phyloP scores from a whole-genome alignment of 2,329 filamentous ascomycete genomes.

The Cladosporium oxysporum region DNA sequence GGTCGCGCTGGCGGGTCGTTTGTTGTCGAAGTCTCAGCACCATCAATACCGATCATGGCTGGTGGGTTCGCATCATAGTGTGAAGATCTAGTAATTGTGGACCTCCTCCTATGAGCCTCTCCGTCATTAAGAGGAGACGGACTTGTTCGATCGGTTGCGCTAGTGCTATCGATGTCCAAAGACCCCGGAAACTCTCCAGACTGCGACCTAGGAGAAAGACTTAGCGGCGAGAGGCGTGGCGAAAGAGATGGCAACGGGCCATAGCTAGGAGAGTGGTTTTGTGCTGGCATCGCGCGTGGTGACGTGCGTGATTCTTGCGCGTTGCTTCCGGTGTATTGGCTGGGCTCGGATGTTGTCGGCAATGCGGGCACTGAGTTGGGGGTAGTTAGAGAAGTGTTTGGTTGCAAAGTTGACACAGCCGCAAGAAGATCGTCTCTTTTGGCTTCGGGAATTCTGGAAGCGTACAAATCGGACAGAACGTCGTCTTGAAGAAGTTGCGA shows the following conservation, averaged over 20 bases:
- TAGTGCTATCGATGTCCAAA: not conserved
- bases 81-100: not conserved
- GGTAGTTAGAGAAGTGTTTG: not conserved
- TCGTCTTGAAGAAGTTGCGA: constrained; percentile 22
- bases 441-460: constrained; percentile 22
- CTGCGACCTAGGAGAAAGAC: not conserved
- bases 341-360: not conserved
- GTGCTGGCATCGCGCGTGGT: not conserved
- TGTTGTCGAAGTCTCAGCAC: not conserved
- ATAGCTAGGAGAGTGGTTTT: not conserved
- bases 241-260: not conserved
- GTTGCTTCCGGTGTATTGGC: not conserved
- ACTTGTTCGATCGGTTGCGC: not conserved
- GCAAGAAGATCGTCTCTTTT: constrained; percentile 12
- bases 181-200: not conserved
- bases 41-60: not conserved
- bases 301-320: not conserved
- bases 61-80: not conserved
- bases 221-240: not conserved
- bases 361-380: not conserved
- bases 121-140: not conserved
- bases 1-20: not conserved
- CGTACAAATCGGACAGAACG: constrained; percentile 21
- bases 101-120: not conserved
- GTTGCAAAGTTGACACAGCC: not conserved